Base-by-base conservation (phyloP, 345 rosid genomes). In the Citrus sp. region DNA sequence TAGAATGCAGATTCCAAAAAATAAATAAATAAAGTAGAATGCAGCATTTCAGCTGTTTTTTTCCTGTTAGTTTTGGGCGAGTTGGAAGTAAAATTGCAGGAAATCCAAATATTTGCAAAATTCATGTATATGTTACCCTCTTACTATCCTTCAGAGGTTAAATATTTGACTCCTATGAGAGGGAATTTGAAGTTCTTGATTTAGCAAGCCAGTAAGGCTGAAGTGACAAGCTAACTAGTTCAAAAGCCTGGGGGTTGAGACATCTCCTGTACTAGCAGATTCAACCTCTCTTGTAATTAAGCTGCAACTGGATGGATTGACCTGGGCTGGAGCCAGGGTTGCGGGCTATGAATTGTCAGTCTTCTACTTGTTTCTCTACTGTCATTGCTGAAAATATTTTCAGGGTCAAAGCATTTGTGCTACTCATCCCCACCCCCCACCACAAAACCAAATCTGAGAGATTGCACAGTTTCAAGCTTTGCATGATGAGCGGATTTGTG, bases 221-320 rank as follows among this genome's bases (percentile, higher is more conserved):
- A 71, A 51, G 71, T 63, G 56, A 75, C 61, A 63, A 19, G 64
- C 60, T 46, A 61, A 70, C 67, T 69, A 62, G 49, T 64, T 35
- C 12, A 63, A 32, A 61, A 63, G 6, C 10, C 28, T 12, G 59
- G 22, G 46, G 12, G 67, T 28, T 58, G 32, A 69, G 46, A 69
- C 59, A 77, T 69, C 10, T 40, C 60, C 32, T 19, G 46, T 30
- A 4, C 21, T 70, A 9, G 73, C 22, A 2, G 59, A 46, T 24
- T 25, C 59, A 66, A 32, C 22, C 27, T 19, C 5, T 19, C 70
- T 19, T 66, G 35, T 35, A 35, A 35, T 66, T 19, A 30, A 56
- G 76, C 51, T n/a, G 49, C 69, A 32, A n/a, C 49, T 61, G 30
- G 28, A 59, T 35, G 80, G 25, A 42, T 51, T 34, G 46, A 32